Base-by-base conservation (phyloP, 768 basidiomycete genomes). In the Coprinopsis marcescibilis region DNA sequence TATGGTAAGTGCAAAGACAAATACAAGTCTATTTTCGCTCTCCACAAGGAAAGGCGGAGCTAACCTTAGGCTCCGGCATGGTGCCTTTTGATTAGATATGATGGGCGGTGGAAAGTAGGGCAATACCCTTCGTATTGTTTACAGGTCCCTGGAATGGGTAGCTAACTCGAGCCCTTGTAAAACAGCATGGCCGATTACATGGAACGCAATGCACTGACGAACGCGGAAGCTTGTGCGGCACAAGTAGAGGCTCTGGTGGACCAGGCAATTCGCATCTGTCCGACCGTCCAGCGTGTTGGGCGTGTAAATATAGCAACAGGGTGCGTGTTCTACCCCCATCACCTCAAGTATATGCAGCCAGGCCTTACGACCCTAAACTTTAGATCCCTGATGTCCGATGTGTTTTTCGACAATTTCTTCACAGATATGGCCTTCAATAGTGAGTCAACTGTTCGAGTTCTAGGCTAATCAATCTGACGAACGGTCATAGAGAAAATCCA, bases 381-480 rank as follows among this genome's bases (percentile, higher is more conserved):
- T 40, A 49, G 48, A 35, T 49, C 48, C 2, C 19, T 23, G n/a
- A 43, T 43, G 32, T 35, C 48, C 5, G 48, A 49, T 17, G 48
- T 49, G 17, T 49, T 49, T 12, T 43, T 49, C n/a, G 48, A 72
- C 51, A 69, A 71, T 49, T 61, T 71, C 20, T 67, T 68, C 53
- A 65, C 70, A 6, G 71, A 75, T 55, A 56, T 66, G 54, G 62
- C 61, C 26, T 71, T 72, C 55, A 67, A 71, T 48, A 61, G 72
- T 73, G 51, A 54, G 56, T 48, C 50, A 33, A 43, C 30, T 29
- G 7, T 7, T 19, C 34, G 14, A 19, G n/a, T n/a, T 41, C 20
- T 21, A 30, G 23, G 11, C 32, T 25, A 45, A 13, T 36, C 45
- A 36, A 36, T 14, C 19, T 49, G 19, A 24, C 26, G 24, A 21